Evolutionary conservation across 2,329 filamentous ascomycete species (phyloP).

Genomic region (Seiridium cupressi): DNA sequence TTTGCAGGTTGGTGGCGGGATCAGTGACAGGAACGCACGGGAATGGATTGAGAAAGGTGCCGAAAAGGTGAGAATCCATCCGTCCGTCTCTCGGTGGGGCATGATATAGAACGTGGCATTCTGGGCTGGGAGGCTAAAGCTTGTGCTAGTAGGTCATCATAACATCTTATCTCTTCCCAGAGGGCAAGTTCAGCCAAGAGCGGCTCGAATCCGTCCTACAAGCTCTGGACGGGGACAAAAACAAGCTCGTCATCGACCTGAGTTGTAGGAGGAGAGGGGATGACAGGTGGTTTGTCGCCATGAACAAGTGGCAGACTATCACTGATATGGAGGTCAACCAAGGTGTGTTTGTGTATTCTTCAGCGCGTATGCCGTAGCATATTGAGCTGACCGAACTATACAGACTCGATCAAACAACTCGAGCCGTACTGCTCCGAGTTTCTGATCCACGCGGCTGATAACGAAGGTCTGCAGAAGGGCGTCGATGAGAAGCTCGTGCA

Average conservation of each 20-base stretch:
- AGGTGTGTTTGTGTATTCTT: constrained; percentile 50
- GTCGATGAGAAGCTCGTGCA: constrained; percentile 84
- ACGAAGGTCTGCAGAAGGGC: constrained; percentile 88
- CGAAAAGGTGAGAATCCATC: constrained; percentile 64
- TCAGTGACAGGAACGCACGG: constrained; percentile 79
- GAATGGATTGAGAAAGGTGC: constrained; percentile 87
- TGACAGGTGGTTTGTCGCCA: constrained; percentile 90
- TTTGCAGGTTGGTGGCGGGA: constrained; percentile 91
- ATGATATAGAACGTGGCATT: too few relatives aligned
- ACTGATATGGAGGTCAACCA: constrained; percentile 93
- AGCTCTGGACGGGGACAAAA: constrained; percentile 70
- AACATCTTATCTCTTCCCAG: constrained; percentile 91
- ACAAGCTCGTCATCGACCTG: constrained; percentile 89
- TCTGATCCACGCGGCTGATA: constrained; percentile 94
- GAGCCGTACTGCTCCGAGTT: constrained; percentile 96
- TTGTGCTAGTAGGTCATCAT: constrained; percentile 76
- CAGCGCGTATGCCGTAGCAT: neutral
- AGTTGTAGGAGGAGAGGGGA: constrained; percentile 77
- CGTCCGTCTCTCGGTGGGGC: neutral
- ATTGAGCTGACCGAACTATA: neutral
- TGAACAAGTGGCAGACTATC: constrained; percentile 98
- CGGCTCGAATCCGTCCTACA: constrained; percentile 72
- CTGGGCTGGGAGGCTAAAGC: neutral
- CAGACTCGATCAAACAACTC: constrained; percentile 76
- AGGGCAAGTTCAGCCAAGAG: constrained; percentile 74